phyloP scores from a whole-genome alignment of 176 grass and related monocot genomes.

The Juncus effusus region DNA sequence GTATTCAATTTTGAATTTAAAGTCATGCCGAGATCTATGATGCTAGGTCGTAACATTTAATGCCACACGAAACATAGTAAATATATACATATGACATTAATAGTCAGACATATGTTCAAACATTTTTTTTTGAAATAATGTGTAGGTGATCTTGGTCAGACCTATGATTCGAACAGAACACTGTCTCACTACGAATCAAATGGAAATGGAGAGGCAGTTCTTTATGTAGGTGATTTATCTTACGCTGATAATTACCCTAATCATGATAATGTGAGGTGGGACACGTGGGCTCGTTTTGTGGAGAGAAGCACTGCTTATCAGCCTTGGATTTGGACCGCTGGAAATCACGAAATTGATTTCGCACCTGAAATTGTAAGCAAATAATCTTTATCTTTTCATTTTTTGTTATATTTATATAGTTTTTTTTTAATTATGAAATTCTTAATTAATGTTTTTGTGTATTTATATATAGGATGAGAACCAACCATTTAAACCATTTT shows the following conservation, averaged over 20 bases:
- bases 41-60: no score
- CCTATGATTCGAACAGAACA: constrained; percentile 71
- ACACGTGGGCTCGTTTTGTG: constrained; percentile 86
- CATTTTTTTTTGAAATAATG: constrained; percentile 14
- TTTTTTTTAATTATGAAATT: no score
- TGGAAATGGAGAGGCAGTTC: constrained; percentile 52
- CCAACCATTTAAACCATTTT: constrained; percentile 71
- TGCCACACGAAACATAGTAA: no score
- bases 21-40: no score
- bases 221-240: constrained; percentile 73
- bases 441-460: no score
- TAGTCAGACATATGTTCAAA: neutral
- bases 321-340: constrained; percentile 93
- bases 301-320: constrained; percentile 88
- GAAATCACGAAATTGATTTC: constrained; percentile 92
- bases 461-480: constrained; percentile 73
- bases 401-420: no score
- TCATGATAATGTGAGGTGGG: constrained; percentile 91
- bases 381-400: constrained; percentile 5
- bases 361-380: constrained; percentile 69
- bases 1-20: no score
- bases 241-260: constrained; percentile 79
- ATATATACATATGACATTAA: no score
- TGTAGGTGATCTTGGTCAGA: constrained; percentile 90
- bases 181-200: constrained; percentile 79